Conservation (phyloP, 306 rosid species). For the Vigna nakashimae region DNA sequence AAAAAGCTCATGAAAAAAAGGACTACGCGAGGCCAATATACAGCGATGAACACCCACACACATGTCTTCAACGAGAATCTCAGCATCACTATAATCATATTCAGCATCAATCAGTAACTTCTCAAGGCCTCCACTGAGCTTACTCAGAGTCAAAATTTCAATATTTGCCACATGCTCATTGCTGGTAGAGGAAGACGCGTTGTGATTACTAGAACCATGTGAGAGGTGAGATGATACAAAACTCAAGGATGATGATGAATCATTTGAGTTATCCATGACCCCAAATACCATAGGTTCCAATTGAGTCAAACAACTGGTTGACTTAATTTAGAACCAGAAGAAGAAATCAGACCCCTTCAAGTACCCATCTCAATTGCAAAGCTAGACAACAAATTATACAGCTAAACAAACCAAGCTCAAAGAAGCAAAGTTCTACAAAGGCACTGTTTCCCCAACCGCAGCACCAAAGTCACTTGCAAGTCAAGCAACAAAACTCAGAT, state of each 20-base stretch:
- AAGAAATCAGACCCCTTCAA: conserved; percentile 17
- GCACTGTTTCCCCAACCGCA: conserved; percentile 29
- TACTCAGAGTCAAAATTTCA: conserved; percentile 70
- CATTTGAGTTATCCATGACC: conserved; percentile 71
- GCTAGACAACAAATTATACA: conserved; percentile 26
- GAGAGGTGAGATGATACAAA: conserved; percentile 79
- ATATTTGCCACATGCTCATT: conserved; percentile 53
- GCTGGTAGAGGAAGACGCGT: conserved; percentile 52
- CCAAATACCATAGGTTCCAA: conserved; percentile 31
- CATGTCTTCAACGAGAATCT: conserved; percentile 70
- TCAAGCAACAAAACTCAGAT: conserved; percentile 42
- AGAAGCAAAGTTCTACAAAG: conserved; percentile 30
- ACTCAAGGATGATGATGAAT: conserved; percentile 77
- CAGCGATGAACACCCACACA: conserved; percentile 77
- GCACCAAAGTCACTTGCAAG: conserved; percentile 43
- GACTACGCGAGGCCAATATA: conserved; percentile 80
- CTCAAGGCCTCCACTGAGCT: conserved; percentile 86
- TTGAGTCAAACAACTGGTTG: conserved; percentile 35
- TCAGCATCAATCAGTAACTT: conserved; percentile 67
- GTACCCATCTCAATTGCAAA: conserved; percentile 8
- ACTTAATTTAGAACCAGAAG: conserved; percentile 37
- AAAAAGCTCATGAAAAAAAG: conserved; percentile 77
- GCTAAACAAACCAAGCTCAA: conserved; percentile 31
- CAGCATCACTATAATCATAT: conserved; percentile 78
- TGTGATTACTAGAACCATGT: conserved; percentile 66